Evolutionary conservation across 257 asterid genomes (phyloP).

Genomic region (Ocimum tenuiflorum): DNA sequence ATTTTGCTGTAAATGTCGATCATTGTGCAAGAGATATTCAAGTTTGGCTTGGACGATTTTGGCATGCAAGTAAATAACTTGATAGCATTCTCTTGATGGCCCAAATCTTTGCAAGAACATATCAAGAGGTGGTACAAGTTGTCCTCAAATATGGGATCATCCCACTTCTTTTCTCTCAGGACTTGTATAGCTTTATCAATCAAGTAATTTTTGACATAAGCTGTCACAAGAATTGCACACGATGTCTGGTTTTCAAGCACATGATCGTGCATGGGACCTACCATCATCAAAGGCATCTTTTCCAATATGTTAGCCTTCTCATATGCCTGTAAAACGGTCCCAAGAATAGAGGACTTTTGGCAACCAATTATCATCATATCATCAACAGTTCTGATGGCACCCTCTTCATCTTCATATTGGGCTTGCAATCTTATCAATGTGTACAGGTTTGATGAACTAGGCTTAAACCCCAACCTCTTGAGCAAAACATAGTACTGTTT

Average conservation of each 20-base stretch:
- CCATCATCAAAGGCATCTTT: slow-evolving; percentile 41
- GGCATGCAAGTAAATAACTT: slow-evolving; percentile 62
- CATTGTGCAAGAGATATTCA: slow-evolving; percentile 78
- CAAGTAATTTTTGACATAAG: slow-evolving; percentile 55
- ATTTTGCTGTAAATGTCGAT: slow-evolving; percentile 64
- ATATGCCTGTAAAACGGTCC: slow-evolving; percentile 61
- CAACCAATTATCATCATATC: slow-evolving; percentile 73
- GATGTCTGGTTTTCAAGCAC: slow-evolving; percentile 51
- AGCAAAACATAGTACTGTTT: slow-evolving; percentile 47
- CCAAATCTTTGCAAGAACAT: slow-evolving; percentile 79
- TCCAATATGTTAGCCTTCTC: slow-evolving; percentile 58
- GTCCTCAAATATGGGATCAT: slow-evolving; percentile 68
- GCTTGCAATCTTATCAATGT: slow-evolving; percentile 84
- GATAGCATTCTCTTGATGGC: slow-evolving; percentile 49
- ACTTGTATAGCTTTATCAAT: slow-evolving; percentile 58
- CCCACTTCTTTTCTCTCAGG: slow-evolving; percentile 58
- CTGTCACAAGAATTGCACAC: slow-evolving; percentile 59
- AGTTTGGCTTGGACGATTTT: slow-evolving; percentile 47
- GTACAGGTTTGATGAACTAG: slow-evolving; percentile 64
- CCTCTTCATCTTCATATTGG: slow-evolving; percentile 53
- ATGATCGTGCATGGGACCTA: slow-evolving; percentile 53
- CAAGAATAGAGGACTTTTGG: slow-evolving; percentile 60
- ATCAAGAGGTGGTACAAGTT: slow-evolving; percentile 71
- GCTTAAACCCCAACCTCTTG: slow-evolving; percentile 54
- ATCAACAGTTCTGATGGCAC: slow-evolving; percentile 36